phyloP scores from a whole-genome alignment of 495 filamentous ascomycete genomes.

The Podospora pseudopauciseta region DNA sequence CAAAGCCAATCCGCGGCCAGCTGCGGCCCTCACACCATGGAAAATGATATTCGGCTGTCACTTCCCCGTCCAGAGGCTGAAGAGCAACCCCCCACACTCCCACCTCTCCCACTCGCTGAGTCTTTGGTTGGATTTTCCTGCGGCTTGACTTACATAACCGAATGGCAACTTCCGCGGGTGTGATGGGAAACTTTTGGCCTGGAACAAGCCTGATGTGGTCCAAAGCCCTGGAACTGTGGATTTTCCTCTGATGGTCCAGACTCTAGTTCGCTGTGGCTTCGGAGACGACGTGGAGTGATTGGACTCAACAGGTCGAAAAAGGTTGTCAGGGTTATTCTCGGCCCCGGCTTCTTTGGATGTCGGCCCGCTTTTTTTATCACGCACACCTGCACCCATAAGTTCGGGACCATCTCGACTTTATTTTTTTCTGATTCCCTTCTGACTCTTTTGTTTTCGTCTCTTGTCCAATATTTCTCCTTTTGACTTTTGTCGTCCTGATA shows the following conservation, averaged over 20 bases:
- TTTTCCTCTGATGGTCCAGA: neutral
- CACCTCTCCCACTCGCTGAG: neutral
- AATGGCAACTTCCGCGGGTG: conserved; percentile 6
- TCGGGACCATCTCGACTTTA: neutral
- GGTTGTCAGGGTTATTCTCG: neutral
- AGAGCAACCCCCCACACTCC: neutral
- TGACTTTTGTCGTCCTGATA: neutral
- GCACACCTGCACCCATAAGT: conserved; percentile 3
- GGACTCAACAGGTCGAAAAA: neutral
- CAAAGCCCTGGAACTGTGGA: neutral
- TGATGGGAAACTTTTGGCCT: neutral
- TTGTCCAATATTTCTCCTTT: neutral
- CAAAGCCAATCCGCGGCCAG: no score
- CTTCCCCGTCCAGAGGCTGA: neutral
- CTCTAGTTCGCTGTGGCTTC: neutral
- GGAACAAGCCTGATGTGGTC: neutral
- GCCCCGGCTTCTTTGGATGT: neutral
- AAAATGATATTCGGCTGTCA: neutral
- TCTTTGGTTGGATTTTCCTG: neutral
- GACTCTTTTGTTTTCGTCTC: neutral
- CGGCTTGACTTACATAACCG: conserved; percentile 7
- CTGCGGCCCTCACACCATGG: no score
- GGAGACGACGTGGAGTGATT: neutral
- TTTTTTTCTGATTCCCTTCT: neutral
- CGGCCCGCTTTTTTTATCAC: conserved; percentile 10